Conservation (phyloP, 2,329 filamentous ascomycete species). For the Lachnellula suecica region DNA sequence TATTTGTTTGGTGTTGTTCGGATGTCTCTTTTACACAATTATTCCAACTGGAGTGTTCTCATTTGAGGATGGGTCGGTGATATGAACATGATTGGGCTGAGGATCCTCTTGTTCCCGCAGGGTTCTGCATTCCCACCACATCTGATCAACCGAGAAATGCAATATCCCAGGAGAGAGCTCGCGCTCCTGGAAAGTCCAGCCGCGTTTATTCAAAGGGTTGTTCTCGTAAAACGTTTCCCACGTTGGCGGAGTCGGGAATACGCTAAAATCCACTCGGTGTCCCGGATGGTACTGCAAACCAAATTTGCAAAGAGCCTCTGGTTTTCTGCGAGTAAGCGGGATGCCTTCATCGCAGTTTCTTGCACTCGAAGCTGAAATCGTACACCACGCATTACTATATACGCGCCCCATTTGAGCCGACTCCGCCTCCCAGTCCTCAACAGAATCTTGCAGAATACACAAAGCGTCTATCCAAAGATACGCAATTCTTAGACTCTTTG, state of each 20-base stretch:
- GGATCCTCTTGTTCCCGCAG: no score
- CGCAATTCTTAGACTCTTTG: conserved; percentile 25
- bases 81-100: no score
- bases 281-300: conserved; percentile 8
- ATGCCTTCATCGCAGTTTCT: conserved; percentile 11
- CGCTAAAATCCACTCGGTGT: conserved; percentile 5
- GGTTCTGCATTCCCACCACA: no score
- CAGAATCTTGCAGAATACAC: conserved; percentile 31
- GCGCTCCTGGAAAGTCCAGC: conserved; percentile 15
- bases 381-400: conserved; percentile 27
- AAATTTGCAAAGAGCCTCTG: conserved; percentile 12
- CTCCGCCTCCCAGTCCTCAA: conserved; percentile 28
- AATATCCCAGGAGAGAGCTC: conserved; percentile 9
- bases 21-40: no score
- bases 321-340: conserved; percentile 13
- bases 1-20: no score
- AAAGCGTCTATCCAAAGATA: conserved; percentile 36
- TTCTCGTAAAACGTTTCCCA: conserved; percentile 4
- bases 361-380: conserved; percentile 22
- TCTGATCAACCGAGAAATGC: no score
- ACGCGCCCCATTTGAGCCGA: conserved; percentile 26
- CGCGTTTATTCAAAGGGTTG: conserved; percentile 10
- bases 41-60: no score
- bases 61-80: no score
- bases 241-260: conserved; percentile 8